Evolutionary conservation across 1,139 yeast genomes (phyloP).

Genomic region (Taiozyma onychis): DNA sequence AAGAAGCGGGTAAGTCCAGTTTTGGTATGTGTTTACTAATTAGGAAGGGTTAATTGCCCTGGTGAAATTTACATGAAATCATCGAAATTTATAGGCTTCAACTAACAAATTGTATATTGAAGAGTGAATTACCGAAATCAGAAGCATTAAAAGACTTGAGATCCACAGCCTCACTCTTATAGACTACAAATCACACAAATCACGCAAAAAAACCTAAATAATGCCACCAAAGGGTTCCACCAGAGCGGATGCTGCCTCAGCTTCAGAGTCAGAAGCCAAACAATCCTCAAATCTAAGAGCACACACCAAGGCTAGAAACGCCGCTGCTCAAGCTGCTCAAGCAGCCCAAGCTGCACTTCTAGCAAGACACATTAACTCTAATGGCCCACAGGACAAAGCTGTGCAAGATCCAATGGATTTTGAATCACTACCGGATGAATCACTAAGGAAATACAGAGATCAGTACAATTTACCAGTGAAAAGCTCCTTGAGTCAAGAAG

Average conservation of each 20-base stretch:
- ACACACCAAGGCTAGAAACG: conserved; percentile 48
- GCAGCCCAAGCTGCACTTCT: conserved; percentile 58
- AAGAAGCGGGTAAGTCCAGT: background rate
- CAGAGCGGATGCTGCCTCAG: conserved; percentile 20
- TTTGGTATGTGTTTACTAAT: background rate
- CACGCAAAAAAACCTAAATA: background rate
- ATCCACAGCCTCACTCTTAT: background rate
- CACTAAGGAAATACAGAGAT: conserved; percentile 53
- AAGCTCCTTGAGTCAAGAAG: conserved; percentile 49
- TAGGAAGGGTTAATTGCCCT: background rate
- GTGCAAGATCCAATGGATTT: conserved; percentile 56
- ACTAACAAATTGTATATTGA: background rate
- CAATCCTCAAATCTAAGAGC: conserved; percentile 27
- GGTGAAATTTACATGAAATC: background rate
- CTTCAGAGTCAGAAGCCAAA: conserved; percentile 23
- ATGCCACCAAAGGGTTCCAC: conserved; percentile 23
- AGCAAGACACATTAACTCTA: conserved; percentile 54
- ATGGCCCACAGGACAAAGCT: conserved; percentile 54
- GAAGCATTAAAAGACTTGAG: background rate
- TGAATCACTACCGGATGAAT: conserved; percentile 43
- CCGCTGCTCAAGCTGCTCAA: conserved; percentile 34
- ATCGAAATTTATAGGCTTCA: background rate
- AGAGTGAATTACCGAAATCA: too few relatives aligned
- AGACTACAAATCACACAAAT: background rate
- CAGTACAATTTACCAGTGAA: conserved; percentile 43